These are phyloP conservation scores for Rubia tinctorum DNA, from an alignment of 305 asterid genomes.

Conservation along the genomic window DNA sequence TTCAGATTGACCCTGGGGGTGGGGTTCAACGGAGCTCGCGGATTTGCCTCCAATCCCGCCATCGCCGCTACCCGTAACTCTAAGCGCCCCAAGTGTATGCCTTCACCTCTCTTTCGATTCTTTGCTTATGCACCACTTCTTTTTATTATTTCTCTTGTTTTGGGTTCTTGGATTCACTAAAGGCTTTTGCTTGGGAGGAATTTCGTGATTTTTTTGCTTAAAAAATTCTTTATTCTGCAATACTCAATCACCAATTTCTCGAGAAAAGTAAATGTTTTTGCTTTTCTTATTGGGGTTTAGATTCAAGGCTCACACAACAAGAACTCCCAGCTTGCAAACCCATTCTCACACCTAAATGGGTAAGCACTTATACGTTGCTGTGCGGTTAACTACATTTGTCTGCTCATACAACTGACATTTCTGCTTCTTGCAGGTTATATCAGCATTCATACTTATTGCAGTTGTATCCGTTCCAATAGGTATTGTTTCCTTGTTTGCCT, in stretches of 20 bases:
- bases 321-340: slow-evolving; percentile 99
- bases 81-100: slow-evolving; percentile 85
- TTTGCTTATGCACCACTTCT: background rate
- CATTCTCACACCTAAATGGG: slow-evolving; percentile 96
- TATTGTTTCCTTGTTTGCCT: slow-evolving; percentile 77
- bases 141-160: background rate
- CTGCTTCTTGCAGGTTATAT: slow-evolving; percentile 60
- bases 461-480: slow-evolving; percentile 81
- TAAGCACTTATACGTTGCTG: slow-evolving; percentile 17
- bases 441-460: slow-evolving; percentile 76
- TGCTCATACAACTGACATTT: slow-evolving; percentile 2
- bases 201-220: too few relatives aligned
- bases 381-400: background rate
- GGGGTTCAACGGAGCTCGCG: slow-evolving; percentile 35
- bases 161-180: background rate
- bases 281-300: slow-evolving; percentile 33
- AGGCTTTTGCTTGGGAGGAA: too few relatives aligned
- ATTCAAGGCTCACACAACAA: slow-evolving; percentile 95
- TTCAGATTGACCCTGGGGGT: slow-evolving; percentile 58
- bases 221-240: background rate
- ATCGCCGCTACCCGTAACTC: slow-evolving; percentile 69
- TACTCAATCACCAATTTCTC: background rate
- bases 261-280: background rate
- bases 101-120: background rate
- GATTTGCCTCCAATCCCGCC: slow-evolving; percentile 68